A percentile compares a stretch with the other conserved stretches of the same genome.
Evolutionary conservation across 140 eudicot genomes (phyloP).

Genomic region (Oenanthe javanica): DNA sequence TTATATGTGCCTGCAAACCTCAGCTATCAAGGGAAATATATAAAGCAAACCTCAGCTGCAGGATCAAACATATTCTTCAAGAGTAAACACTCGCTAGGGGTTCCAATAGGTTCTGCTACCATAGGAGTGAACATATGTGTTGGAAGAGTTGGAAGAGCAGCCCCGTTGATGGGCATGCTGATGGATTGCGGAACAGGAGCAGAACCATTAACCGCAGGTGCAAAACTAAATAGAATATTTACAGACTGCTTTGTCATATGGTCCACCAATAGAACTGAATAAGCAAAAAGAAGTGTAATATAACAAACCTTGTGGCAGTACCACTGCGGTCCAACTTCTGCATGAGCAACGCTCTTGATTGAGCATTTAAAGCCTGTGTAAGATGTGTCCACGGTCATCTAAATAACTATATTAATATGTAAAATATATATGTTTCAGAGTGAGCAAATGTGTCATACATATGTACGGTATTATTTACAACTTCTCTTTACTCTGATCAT

Average conservation of each 20-base stretch:
- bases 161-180: constrained; percentile 41
- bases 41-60: constrained; percentile 17
- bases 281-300: not conserved
- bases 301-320: constrained; percentile 56
- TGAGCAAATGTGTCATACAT: not conserved
- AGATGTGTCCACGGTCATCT: not conserved
- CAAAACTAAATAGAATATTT: constrained; percentile 33
- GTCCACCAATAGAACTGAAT: not conserved
- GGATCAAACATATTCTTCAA: constrained; percentile 95
- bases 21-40: not conserved
- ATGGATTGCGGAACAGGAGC: constrained; percentile 50
- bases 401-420: not conserved
- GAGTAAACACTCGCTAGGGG: constrained; percentile 78
- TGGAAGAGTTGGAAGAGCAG: constrained; percentile 40
- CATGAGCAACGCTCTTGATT: constrained; percentile 95
- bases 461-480: not conserved
- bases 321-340: constrained; percentile 93
- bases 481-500: not conserved
- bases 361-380: constrained; percentile 87
- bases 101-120: constrained; percentile 70
- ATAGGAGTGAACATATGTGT: constrained; percentile 45
- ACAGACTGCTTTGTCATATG: not conserved
- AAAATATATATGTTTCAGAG: not conserved
- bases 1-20: not conserved
- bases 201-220: constrained; percentile 57